Evolutionary conservation across 495 filamentous ascomycete species (phyloP), one percentile per base, ranked within the genome.

Genomic region (Lasiosphaeriaceae sp.): DNA sequence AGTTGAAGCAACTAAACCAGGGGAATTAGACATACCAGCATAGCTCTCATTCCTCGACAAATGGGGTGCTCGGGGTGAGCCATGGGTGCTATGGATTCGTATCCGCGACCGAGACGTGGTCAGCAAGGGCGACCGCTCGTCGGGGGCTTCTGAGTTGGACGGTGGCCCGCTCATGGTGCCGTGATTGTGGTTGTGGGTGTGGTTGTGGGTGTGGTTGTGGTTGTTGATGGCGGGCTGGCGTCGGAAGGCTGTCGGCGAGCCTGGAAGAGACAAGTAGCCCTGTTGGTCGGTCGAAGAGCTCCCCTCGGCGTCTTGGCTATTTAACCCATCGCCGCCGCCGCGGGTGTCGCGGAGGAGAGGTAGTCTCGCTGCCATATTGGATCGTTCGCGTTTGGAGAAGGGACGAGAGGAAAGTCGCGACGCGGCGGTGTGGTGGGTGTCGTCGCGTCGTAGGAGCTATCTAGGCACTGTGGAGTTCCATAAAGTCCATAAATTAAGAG

Each of bases 21-120:
- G 39, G 14, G 39, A 6, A 43, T 8, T 35, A 31, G 20, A 68
- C 71, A 17, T 67, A 78, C 78, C 73, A 22, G 63, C 67, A 61
- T 70, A 72, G 66, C 76, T 82, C 51, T 79, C 75, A 50, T 77
- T 70, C 59, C 79, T 73, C 22, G 77, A 76, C 19, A 80, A 59
- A 23, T 65, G 58, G 8, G 74, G 69, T 2, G 64, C 67, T 49
- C 67, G 58, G 21, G 72, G 73, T 20, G 71, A 73, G 23, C 66
- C 70, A 50, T 71, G 61, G 43, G 70, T 58, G 56, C 70, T 74
- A 6, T 66, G 70, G 24, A 77, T 77, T 62, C 75, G 70, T 54
- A 78, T 66, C 31, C 70, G 71, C 44, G 71, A 67, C 11, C 72
- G 71, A 11, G 72, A 64, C 41, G 67, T 65, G 29, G 61, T 67